These are phyloP conservation scores for Allantophomopsis cytisporea DNA, from an alignment of 2,329 filamentous ascomycete genomes.

Conservation along the genomic window DNA sequence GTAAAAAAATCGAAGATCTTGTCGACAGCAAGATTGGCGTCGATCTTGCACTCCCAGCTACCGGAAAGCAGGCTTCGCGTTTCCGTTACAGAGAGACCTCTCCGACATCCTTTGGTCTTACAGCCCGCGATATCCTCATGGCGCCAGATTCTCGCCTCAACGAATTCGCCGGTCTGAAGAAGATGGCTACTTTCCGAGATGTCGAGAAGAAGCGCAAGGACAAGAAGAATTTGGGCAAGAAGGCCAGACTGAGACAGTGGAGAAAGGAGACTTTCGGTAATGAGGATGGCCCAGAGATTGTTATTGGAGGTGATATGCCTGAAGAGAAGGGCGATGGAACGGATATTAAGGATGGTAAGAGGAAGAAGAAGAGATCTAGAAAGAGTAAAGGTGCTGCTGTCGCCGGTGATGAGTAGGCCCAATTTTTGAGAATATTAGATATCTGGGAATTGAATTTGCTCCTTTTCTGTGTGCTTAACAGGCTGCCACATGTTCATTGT, in stretches of 20 bases:
- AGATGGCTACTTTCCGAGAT: slow-evolving; percentile 82
- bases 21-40: slow-evolving; percentile 73
- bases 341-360: slow-evolving; percentile 22
- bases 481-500: no score
- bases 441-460: no score
- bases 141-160: slow-evolving; percentile 83
- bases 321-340: slow-evolving; percentile 12
- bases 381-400: slow-evolving; percentile 13
- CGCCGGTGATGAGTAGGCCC: not conserved
- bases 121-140: slow-evolving; percentile 74
- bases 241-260: slow-evolving; percentile 83
- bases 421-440: no score
- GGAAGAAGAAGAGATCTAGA: slow-evolving; percentile 37
- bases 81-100: slow-evolving; percentile 96
- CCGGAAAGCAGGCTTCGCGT: slow-evolving; percentile 33
- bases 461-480: no score
- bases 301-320: slow-evolving; percentile 9
- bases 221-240: slow-evolving; percentile 81
- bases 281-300: slow-evolving; percentile 23
- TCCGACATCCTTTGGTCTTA: slow-evolving; percentile 80
- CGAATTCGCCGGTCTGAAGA: slow-evolving; percentile 86
- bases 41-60: slow-evolving; percentile 46
- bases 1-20: slow-evolving; percentile 70
- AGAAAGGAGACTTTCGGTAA: slow-evolving; percentile 48
- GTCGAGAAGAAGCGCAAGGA: slow-evolving; percentile 81